Conservation (phyloP, 2,329 filamentous ascomycete species). For the Neonectria sp. region DNA sequence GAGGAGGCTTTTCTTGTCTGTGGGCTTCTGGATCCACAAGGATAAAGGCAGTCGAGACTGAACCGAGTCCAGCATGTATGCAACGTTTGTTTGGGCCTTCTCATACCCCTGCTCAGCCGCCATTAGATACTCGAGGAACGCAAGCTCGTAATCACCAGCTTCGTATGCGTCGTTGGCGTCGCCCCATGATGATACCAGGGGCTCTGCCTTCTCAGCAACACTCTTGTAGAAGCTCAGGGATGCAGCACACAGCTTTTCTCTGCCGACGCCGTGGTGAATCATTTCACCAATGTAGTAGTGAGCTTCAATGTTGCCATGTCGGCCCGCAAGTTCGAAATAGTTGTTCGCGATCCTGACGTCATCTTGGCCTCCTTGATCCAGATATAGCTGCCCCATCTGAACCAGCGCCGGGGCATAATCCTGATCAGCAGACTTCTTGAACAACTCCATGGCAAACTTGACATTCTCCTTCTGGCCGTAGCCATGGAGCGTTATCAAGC, state of each 20-base stretch:
- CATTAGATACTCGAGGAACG: slow-evolving; percentile 86
- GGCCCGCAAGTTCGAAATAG: slow-evolving; percentile 89
- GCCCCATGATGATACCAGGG: slow-evolving; percentile 81
- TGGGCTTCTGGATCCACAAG: slow-evolving; percentile 64
- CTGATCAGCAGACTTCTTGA: slow-evolving; percentile 85
- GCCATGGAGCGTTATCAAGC: slow-evolving; percentile 86
- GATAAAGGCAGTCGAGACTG: slow-evolving; percentile 62
- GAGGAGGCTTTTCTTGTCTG: slow-evolving; percentile 56
- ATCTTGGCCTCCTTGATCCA: slow-evolving; percentile 81
- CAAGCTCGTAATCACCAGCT: slow-evolving; percentile 82
- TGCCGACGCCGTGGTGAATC: slow-evolving; percentile 83
- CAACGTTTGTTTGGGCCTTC: slow-evolving; percentile 89
- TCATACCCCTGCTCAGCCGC: slow-evolving; percentile 95
- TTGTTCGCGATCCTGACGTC: slow-evolving; percentile 84
- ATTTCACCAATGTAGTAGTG: slow-evolving; percentile 95
- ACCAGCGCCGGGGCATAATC: slow-evolving; percentile 87
- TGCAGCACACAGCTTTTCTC: slow-evolving; percentile 83
- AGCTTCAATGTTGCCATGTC: slow-evolving; percentile 88
- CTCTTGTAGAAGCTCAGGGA: slow-evolving; percentile 88
- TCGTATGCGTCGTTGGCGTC: slow-evolving; percentile 90
- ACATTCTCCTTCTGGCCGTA: slow-evolving; percentile 80
- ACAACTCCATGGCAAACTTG: slow-evolving; percentile 79
- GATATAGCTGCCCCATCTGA: slow-evolving; percentile 84
- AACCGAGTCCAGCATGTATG: slow-evolving; percentile 85
- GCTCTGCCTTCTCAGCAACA: slow-evolving; percentile 81